Evolutionary conservation across 768 basidiomycete genomes (phyloP), one percentile per base, ranked within the genome.

Genomic region (Fistulinella prunicolor): DNA sequence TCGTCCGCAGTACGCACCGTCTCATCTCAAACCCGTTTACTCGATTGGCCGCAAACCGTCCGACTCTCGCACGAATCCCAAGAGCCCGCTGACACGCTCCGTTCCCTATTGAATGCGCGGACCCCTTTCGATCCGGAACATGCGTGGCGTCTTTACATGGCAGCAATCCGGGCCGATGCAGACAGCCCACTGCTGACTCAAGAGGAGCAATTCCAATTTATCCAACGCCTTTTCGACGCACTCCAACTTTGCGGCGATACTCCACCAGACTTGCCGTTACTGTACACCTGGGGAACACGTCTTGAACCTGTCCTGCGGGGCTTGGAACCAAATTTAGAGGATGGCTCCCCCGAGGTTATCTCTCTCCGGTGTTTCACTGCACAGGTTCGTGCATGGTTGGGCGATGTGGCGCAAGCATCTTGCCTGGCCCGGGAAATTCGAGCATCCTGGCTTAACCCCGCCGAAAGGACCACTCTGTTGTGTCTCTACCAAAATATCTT

Each of bases 131-230:
- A 73, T 47, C 50, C 71, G 29, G 68, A 74, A 19, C 53, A 63
- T 9, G 73, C 73, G 9, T 79, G 77, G 77, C 43, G 57, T 14
- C 59, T 65, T 5, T 79, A 73, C 56, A 50, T 58, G 44, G 34
- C 53, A n/a, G 50, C 50, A 3, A 13, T 45, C 28, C 47, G 32
- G n/a, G 7, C 42, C 3, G 29, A 51, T 39, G 14, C 55, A 61
- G 21, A 49, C 51, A 16, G 29, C 20, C 9, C 51, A n/a, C 22
- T 37, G 20, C 47, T 57, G 47, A 16, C 64, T 62, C 46, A 50
- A 46, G 12, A 43, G 52, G 46, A 68, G 64, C 39, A 56, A 63
- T 22, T 54, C 59, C 43, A 45, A 35, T 64, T 69, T 32, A 61
- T 64, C 2, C 67, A 65, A 36, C 53, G 46, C 29, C 40, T 69